Base-by-base conservation (phyloP, 2,329 filamentous ascomycete genomes). In the Xylariaceae sp. region DNA sequence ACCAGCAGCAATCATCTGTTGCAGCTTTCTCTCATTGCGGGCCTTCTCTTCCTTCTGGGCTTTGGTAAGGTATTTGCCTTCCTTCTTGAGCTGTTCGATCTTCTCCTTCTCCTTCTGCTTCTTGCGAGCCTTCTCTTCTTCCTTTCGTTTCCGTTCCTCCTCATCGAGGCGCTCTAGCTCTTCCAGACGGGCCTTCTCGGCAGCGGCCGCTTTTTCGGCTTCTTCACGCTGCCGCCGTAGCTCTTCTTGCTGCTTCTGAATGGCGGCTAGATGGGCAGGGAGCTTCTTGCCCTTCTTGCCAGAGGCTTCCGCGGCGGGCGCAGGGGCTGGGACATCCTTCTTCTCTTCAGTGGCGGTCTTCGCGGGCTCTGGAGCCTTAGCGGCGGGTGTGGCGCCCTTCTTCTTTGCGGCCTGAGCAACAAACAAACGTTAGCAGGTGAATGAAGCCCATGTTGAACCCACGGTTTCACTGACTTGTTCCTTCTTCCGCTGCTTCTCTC, bases 401-500 rank as follows among this genome's bases (percentile, higher is more conserved):
- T 94, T 94, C 70, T 89, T 88, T 18, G 85, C 81, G 50, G 88
- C 87, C 83, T 85, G 46, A 31, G 36, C 27, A 16, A 34, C 18
- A 44, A 9, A 27, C 18, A 16, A 36, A n/a, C 1, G 21, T 34
- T 17, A 40, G 30, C 17, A 30, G 12, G 44, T 21, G 21, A n/a
- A n/a, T n/a, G n/a, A n/a, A 7, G 27, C 9, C 65, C 15, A 65
- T 66, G 11, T 67, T 11, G 8, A 14, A 31, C 31, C 2, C 12
- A 15, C 19, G 15, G 28, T 19, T 34, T 28, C 27, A 39, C 54
- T 40, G 8, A 92, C 88, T 78, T 97, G 85, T 66, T 98, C 92
- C 79, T 89, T 98, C 71, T 98, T 98, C 65, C 14, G 77, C 69
- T 92, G 86, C 79, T 98, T 98, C 71, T 98, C 92, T 46, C 88